Conservation (phyloP, 2,329 filamentous ascomycete species). For the Lizonia empirigonia region DNA sequence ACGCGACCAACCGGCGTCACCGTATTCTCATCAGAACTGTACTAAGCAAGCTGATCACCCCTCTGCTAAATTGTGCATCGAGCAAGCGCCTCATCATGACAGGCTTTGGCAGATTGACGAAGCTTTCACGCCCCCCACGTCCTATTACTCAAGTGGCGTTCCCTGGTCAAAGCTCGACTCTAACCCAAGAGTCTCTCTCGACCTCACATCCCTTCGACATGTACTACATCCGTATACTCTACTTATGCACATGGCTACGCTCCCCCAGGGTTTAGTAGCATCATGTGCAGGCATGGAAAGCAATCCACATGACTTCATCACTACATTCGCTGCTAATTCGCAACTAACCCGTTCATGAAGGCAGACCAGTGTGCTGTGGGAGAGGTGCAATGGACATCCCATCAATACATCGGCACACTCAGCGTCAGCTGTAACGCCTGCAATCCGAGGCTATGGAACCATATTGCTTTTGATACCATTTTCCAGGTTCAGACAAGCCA, state of each 20-base stretch:
- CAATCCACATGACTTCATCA: not conserved
- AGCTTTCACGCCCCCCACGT: slow-evolving; percentile 31
- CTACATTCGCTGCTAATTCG: not conserved
- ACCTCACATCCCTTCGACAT: slow-evolving; percentile 14
- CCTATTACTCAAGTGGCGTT: slow-evolving; percentile 28
- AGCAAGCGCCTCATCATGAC: slow-evolving; percentile 4
- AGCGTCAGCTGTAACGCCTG: not conserved
- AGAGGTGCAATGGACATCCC: not conserved
- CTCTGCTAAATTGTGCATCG: not conserved
- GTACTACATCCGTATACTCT: slow-evolving; percentile 1
- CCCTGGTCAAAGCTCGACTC: slow-evolving; percentile 22
- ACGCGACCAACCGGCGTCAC: slow-evolving; percentile 9
- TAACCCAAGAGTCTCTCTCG: slow-evolving; percentile 24
- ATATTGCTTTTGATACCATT: slow-evolving; percentile 39
- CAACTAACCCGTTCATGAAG: not conserved
- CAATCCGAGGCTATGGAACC: slow-evolving; percentile 1
- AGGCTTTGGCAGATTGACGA: slow-evolving; percentile 4
- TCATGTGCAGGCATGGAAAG: not conserved
- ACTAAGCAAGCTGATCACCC: not conserved
- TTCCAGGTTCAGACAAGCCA: slow-evolving; percentile 24
- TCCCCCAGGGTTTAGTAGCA: not conserved
- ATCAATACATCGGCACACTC: not conserved
- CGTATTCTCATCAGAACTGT: not conserved
- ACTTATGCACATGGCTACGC: slow-evolving; percentile 6
- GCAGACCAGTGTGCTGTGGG: not conserved